A percentile compares a stretch with the other conserved stretches of the same genome.
Conservation (phyloP, 768 basidiomycete species). For the Pleurotus cornucopiae region DNA sequence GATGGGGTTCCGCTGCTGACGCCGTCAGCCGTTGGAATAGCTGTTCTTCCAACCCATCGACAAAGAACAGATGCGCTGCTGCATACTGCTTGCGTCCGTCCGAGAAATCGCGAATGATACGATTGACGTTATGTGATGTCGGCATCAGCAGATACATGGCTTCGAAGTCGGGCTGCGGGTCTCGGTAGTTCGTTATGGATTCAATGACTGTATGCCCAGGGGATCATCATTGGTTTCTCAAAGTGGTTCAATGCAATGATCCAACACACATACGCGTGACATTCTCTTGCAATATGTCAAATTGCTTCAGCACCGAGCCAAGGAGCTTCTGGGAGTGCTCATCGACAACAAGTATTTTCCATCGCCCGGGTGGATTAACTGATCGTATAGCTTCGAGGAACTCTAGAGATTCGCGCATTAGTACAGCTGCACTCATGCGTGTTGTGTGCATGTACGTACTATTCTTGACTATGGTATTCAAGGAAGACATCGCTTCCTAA, state of each 20-base stretch:
- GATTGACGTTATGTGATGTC: slow-evolving; percentile 89
- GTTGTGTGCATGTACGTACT: slow-evolving; percentile 23
- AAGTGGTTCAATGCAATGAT: background rate
- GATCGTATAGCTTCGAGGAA: slow-evolving; percentile 86
- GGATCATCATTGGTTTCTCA: slow-evolving; percentile 7
- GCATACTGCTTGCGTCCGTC: slow-evolving; percentile 63
- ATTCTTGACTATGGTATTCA: slow-evolving; percentile 38
- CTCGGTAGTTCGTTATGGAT: slow-evolving; percentile 77
- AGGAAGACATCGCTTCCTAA: slow-evolving; percentile 28
- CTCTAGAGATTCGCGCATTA: slow-evolving; percentile 36
- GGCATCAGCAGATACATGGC: slow-evolving; percentile 95
- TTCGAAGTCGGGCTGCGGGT: slow-evolving; percentile 81
- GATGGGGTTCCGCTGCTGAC: slow-evolving; percentile 71
- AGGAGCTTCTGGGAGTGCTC: slow-evolving; percentile 84
- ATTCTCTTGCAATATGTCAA: slow-evolving; percentile 93
- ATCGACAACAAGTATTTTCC: slow-evolving; percentile 98
- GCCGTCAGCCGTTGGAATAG: slow-evolving; percentile 73
- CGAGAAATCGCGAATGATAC: slow-evolving; percentile 82
- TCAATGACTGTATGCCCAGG: slow-evolving; percentile 72
- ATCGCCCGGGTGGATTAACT: slow-evolving; percentile 79
- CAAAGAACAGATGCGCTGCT: slow-evolving; percentile 87
- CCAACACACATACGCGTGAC: slow-evolving; percentile 73
- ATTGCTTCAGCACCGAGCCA: slow-evolving; percentile 83
- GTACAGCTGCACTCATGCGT: background rate
- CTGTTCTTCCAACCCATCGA: slow-evolving; percentile 78